A percentile compares a stretch with the other conserved stretches of the same genome.
These are phyloP conservation scores for Ilex paraguariensis DNA, from an alignment of 305 asterid species.

Conservation along the genomic window DNA sequence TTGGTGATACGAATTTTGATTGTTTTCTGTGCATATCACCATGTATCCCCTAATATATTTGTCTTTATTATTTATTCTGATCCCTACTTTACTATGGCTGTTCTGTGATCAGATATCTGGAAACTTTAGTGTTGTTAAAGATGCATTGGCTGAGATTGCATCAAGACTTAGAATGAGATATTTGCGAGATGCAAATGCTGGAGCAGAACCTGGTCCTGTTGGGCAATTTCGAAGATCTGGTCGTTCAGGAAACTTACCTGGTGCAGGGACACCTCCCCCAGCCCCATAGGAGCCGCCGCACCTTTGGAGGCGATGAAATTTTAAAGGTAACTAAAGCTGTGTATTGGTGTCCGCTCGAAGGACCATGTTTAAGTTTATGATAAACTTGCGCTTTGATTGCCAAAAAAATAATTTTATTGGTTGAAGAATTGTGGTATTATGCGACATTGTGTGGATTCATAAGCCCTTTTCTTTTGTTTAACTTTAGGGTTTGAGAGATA, in stretches of 20 bases:
- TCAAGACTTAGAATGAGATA: slow-evolving; percentile 69
- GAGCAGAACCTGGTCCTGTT: slow-evolving; percentile 42
- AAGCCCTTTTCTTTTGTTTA: too few species aligned
- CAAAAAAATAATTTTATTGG: neutral
- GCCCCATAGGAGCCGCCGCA: slow-evolving; percentile 16
- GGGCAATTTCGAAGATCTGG: slow-evolving; percentile 47
- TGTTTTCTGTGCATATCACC: neutral
- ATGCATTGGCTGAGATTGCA: slow-evolving; percentile 74
- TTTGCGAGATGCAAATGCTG: slow-evolving; percentile 53
- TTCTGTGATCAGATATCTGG: slow-evolving; percentile 52
- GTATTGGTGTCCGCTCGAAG: neutral
- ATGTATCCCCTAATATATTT: too few species aligned
- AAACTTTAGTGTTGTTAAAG: slow-evolving; percentile 62
- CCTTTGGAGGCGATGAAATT: slow-evolving; percentile 52
- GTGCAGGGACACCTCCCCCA: slow-evolving; percentile 33
- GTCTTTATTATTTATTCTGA: neutral
- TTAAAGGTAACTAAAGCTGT: slow-evolving; percentile 16
- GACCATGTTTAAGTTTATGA: neutral
- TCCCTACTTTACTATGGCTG: neutral
- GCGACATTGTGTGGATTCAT: too few species aligned
- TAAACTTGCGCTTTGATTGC: neutral
- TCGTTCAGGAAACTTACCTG: slow-evolving; percentile 34
- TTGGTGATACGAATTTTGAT: too few species aligned
- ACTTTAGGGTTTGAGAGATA: too few species aligned
- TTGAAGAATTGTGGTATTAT: neutral